A percentile compares a stretch with the other conserved stretches of the same genome.
phyloP scores from a whole-genome alignment of 257 asterid species.

The Primulina eburnea region DNA sequence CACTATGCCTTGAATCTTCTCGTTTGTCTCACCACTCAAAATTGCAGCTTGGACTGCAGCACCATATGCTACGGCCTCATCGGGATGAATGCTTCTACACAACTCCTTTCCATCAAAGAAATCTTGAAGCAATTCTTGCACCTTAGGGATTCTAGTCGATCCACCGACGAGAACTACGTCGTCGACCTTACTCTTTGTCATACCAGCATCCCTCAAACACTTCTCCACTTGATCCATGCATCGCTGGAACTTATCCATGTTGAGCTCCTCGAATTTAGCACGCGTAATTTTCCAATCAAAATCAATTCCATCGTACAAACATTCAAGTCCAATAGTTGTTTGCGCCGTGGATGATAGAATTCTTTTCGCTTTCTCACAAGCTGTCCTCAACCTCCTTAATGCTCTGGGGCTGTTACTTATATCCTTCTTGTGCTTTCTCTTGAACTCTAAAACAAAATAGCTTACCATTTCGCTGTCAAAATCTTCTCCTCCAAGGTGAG shows the following conservation, averaged over 20 bases:
- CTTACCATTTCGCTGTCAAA: conserved; percentile 47
- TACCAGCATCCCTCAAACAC: conserved; percentile 46
- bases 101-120: conserved; percentile 52
- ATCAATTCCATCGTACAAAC: conserved; percentile 45
- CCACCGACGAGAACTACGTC: conserved; percentile 51
- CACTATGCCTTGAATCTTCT: conserved; percentile 42
- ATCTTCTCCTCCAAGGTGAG: conserved; percentile 49
- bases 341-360: conserved; percentile 49
- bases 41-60: conserved; percentile 44
- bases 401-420: conserved; percentile 31
- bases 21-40: conserved; percentile 32
- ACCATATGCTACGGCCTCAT: conserved; percentile 51
- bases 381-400: conserved; percentile 45
- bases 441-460: conserved; percentile 46
- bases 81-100: conserved; percentile 49
- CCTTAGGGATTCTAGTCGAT: conserved; percentile 46
- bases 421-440: conserved; percentile 43
- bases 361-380: conserved; percentile 45
- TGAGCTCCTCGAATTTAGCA: conserved; percentile 48
- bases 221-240: conserved; percentile 53
- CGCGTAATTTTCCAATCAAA: conserved; percentile 43
- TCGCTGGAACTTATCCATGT: conserved; percentile 45
- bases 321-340: conserved; percentile 45
- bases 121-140: conserved; percentile 48
- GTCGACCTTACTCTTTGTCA: conserved; percentile 39